Evolutionary conservation across 2,329 filamentous ascomycete genomes (phyloP), one percentile per base, ranked within the genome.

Genomic region (Bipolaris gigantea): DNA sequence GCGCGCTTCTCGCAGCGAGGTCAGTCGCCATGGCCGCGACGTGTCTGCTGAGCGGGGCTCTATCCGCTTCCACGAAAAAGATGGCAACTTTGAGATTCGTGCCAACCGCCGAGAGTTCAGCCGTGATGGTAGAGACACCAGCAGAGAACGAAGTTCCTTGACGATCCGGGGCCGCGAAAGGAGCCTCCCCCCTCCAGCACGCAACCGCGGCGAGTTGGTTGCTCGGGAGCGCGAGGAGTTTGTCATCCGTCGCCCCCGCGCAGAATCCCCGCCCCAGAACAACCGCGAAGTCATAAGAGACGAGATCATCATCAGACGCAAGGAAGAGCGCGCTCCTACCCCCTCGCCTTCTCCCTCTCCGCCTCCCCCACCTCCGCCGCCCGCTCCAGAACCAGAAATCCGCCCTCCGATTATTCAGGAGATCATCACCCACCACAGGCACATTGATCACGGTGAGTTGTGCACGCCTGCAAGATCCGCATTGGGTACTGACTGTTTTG

Each of bases 401-500:
- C 86, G 87, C 18, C 91, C 91, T 32, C 89, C 88, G 0, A 90
- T 96, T 63, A 89, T 93, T 74, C 86, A 93, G 67, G 90, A 96
- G 70, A 86, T 96, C 54, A 92, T 95, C 61, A 95, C 90, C 0
- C 90, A 94, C 75, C 93, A 94, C 71, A 84, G 87, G 53, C 89
- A 93, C 69, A 88, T 95, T 64, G 89, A 96, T 69, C 90, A 96
- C 75, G 92, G 89, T 90, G 79, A 71, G 85, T 73, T 23, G 4
- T 4, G 15, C 18, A 34, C 9, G 21, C 21, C 23, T 5, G 18
- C n/a, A 16, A 2, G n/a, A 21, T 8, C n/a, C 2, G 19, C 4
- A 7, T n/a, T 33, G 3, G 16, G 23, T 41, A 23, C 51, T 64
- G 45, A 62, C 46, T 50, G 18, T 32, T 16, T 47, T 57, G 25